Conservation (phyloP, 495 filamentous ascomycete species). For the Neurospora sp. region DNA sequence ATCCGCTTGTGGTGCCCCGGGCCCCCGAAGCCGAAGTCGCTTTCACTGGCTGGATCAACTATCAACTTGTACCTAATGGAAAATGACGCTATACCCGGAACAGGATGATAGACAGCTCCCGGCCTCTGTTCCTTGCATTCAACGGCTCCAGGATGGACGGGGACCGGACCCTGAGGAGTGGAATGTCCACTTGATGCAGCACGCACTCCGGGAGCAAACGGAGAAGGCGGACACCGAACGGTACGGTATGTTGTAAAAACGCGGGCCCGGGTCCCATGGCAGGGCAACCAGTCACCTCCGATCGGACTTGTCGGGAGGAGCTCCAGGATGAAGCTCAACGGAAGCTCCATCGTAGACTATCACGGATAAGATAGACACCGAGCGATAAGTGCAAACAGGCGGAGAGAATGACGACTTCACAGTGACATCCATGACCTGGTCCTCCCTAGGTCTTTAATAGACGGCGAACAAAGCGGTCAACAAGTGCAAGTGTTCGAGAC, state of each 20-base stretch:
- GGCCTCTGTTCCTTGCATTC: slow-evolving; percentile 1
- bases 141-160: neutral
- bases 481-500: neutral
- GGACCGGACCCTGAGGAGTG: neutral
- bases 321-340: neutral
- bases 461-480: neutral
- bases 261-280: neutral
- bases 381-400: neutral
- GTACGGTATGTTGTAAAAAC: neutral
- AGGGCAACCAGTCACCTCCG: neutral
- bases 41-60: neutral
- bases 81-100: neutral
- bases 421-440: neutral
- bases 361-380: neutral
- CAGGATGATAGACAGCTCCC: neutral
- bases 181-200: neutral
- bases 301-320: neutral
- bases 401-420: neutral
- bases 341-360: neutral
- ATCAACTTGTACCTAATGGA: neutral
- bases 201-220: neutral
- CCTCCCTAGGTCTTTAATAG: neutral
- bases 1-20: neutral
- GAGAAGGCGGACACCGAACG: neutral
- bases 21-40: neutral